Conservation (phyloP, 192 early-diverging fungal genomes). For the Entophlyctis helioformis region DNA sequence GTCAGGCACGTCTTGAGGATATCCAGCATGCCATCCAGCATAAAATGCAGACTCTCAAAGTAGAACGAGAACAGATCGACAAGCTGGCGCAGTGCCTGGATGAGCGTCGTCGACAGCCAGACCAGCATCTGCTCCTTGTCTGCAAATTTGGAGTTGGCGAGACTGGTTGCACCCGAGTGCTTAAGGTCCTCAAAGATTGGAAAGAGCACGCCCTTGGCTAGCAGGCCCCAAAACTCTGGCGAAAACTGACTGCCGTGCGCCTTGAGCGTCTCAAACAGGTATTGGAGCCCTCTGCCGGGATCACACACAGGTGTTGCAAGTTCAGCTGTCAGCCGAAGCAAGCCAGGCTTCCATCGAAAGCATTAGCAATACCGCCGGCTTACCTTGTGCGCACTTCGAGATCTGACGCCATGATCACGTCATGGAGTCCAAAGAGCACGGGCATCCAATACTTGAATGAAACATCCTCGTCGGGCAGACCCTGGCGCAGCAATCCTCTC, state of each 20-base stretch:
- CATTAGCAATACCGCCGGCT: too few relatives aligned
- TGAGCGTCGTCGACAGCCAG: conserved; percentile 90
- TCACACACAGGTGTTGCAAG: too few relatives aligned
- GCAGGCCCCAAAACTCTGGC: conserved; percentile 65
- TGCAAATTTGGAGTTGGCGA: conserved; percentile 47
- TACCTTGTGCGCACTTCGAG: conserved; percentile 77
- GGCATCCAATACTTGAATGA: conserved; percentile 66
- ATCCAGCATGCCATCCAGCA: conserved; percentile 68
- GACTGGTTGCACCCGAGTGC: conserved; percentile 27
- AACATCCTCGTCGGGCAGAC: conserved; percentile 30
- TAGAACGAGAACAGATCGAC: conserved; percentile 75
- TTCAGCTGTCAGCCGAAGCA: too few relatives aligned
- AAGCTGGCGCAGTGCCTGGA: conserved; percentile 80
- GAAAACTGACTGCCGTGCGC: conserved; percentile 62
- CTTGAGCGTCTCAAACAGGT: conserved; percentile 77
- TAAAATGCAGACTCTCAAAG: conserved; percentile 57
- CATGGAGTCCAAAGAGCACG: conserved; percentile 74
- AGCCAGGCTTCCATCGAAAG: too few relatives aligned
- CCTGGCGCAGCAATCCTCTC: too few relatives aligned
- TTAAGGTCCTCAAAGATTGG: conserved; percentile 82
- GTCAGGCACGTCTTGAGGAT: conserved; percentile 75
- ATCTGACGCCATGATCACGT: conserved; percentile 83
- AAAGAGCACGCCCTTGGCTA: conserved; percentile 76
- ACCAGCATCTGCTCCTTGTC: conserved; percentile 77
- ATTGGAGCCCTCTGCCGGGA: conserved; percentile 62